Base-by-base conservation (phyloP, 176 grass and related monocot species). In the Guadua angustifolia region DNA sequence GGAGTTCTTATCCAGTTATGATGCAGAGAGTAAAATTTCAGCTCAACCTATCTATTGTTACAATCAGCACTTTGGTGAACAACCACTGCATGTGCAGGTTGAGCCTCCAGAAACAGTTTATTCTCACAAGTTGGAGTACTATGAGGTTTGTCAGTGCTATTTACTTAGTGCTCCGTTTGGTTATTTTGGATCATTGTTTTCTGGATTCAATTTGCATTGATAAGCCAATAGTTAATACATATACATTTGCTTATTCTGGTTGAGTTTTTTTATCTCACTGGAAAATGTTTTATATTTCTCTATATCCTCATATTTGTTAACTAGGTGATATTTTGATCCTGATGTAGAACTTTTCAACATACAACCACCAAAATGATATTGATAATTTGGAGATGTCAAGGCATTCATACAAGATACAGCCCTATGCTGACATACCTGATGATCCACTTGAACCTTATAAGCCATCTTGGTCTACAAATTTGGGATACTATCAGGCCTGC, bases 381-480 rank as follows among this genome's bases (percentile, higher is more conserved):
- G 65, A 86, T 79, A 61, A 71, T 64, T 63, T 79, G 7, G 78
- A 86, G 43, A 88, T 43, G 32, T 71, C 60, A 12, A 51, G 45
- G 24, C 39, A 88, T 18, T 84, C 73, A 68, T 86, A 75, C 53
- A 82, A 88, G 51, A 88, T 45, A 62, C 82, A 91, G n/a, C 38
- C 44, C 15, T 75, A 89, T 55, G 82, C 26, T 52, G 53, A 83
- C 14, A 66, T 57, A 19, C 73, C 80, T 9, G 81, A 83, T 14
- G 85, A 60, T 59, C 66, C 82, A 43, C 49, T 90, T 58, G 91
- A 93, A 66, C 85, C 89, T 82, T 90, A 75, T 75, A 81, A 80
- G 51, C 70, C 89, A 59, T 92, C 91, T 53, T 97, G 91, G 91
- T 90, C 79, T 50, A 88, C 66, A 44, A 81, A 90, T 92, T 62